These are phyloP conservation scores for Candida sp. DNA, from an alignment of 1,139 yeast genomes.

Conservation along the genomic window DNA sequence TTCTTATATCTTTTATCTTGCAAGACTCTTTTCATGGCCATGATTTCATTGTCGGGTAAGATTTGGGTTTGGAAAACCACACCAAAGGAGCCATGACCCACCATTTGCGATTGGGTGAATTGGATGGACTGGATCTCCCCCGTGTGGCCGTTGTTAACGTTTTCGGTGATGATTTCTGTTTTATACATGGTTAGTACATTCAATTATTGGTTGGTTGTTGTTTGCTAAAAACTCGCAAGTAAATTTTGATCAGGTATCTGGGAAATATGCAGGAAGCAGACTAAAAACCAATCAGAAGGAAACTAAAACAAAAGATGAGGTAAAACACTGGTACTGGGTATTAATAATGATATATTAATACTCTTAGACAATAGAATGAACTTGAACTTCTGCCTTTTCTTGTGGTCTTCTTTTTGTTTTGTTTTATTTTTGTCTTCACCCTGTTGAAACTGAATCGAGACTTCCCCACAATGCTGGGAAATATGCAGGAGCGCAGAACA, in stretches of 20 bases:
- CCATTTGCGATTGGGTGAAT: constrained; percentile 78
- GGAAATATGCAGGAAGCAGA: neutral
- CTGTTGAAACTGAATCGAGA: too few species aligned
- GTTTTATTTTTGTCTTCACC: too few species aligned
- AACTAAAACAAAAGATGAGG: neutral
- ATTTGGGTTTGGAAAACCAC: constrained; percentile 89
- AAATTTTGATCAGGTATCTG: neutral
- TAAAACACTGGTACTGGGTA: neutral
- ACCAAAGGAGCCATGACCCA: constrained; percentile 98
- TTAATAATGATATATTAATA: neutral
- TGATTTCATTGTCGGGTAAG: constrained; percentile 69
- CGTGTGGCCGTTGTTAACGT: constrained; percentile 71
- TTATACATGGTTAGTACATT: constrained; percentile 42
- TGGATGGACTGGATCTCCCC: constrained; percentile 60
- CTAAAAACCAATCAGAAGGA: neutral
- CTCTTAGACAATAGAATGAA: too few species aligned
- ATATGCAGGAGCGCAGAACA: too few species aligned
- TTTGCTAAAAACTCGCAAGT: neutral
- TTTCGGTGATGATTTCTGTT: constrained; percentile 63
- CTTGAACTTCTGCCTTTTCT: too few species aligned
- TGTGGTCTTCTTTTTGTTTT: too few species aligned
- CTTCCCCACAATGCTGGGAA: too few species aligned
- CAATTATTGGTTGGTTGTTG: neutral
- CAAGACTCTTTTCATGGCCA: constrained; percentile 91
- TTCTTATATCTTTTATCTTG: constrained; percentile 96